phyloP scores from a whole-genome alignment of 495 filamentous ascomycete species.

The Trichoderma parareesei region DNA sequence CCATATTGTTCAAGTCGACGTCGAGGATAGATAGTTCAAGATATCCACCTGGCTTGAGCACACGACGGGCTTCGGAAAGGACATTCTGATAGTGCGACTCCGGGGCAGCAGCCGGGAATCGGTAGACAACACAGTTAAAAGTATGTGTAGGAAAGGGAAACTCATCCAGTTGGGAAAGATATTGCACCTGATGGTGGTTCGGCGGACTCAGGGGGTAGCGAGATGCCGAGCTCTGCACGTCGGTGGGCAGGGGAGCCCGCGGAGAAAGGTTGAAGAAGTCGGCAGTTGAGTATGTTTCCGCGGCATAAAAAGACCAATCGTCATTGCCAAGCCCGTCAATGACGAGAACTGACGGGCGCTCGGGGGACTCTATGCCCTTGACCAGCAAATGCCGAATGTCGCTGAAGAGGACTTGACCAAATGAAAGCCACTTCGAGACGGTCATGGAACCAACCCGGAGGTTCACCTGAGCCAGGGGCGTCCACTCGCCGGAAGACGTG shows the following conservation, averaged over 20 bases:
- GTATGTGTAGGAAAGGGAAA: slow-evolving; percentile 85
- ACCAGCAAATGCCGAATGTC: slow-evolving; percentile 75
- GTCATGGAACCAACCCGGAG: slow-evolving; percentile 68
- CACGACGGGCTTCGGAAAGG: slow-evolving; percentile 80
- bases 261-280: slow-evolving; percentile 78
- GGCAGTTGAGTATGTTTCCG: slow-evolving; percentile 78
- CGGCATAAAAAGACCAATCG: slow-evolving; percentile 97
- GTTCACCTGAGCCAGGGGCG: slow-evolving; percentile 65
- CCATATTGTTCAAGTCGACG: slow-evolving; percentile 81
- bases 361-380: slow-evolving; percentile 33
- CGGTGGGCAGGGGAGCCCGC: slow-evolving; percentile 31
- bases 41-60: slow-evolving; percentile 82
- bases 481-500: slow-evolving; percentile 38
- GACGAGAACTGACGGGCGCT: slow-evolving; percentile 65
- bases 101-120: slow-evolving; percentile 71
- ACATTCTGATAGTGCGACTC: slow-evolving; percentile 70
- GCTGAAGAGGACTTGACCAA: slow-evolving; percentile 90
- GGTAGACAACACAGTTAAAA: slow-evolving; percentile 79
- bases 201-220: slow-evolving; percentile 53
- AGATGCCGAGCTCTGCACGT: slow-evolving; percentile 24
- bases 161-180: slow-evolving; percentile 53
- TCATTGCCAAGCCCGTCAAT: slow-evolving; percentile 79
- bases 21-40: slow-evolving; percentile 82
- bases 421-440: slow-evolving; percentile 76
- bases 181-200: slow-evolving; percentile 82